Base-by-base conservation (phyloP, 129 eudicot genomes). In the Lactuca sativa region DNA sequence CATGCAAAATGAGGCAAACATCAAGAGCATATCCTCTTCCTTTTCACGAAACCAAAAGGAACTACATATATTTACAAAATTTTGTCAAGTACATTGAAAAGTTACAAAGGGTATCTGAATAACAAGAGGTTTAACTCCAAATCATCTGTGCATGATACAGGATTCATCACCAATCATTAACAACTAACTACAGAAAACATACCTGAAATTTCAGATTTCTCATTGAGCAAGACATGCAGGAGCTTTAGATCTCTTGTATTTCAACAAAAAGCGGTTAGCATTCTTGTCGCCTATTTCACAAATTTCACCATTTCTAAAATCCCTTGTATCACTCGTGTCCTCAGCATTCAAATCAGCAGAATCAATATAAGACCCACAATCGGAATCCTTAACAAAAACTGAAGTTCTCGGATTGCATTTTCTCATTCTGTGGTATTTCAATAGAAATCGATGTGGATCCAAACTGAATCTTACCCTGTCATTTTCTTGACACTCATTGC, bases 371-470 rank as follows among this genome's bases (percentile, higher is more conserved):
- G 84, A 71, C 34, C 68, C 73, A 68, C 72, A 44, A 64, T 59
- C 82, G 7, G 53, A 67, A 66, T 62, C 71, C 72, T 62, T 53
- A 55, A 14, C 56, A 40, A 64, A 30, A 56, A 56, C 56, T 17
- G 83, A 68, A 34, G 67, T 62, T 41, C 71, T 74, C 32, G 76
- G 65, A 17, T 30, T 44, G 32, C 78, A 58, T 81, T 81, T 77
- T 38, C 77, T 62, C 72, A 74, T 73, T 80, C 77, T 69, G 33
- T 59, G 64, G 75, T 90, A 86, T 72, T 84, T 86, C 16, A 84
- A 64, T 40, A 33, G 36, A 82, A 36, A 82, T 12, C 77, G 83
- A 56, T 80, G 82, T 4, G 58, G 54, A 57, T 78, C 53, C 36
- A 6, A 61, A 21, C 18, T 48, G 60, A 21, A 56, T 58, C 70